Conservation (phyloP, 1,139 yeast genomes). For the Zygosaccharomyces pseudobailii region DNA sequence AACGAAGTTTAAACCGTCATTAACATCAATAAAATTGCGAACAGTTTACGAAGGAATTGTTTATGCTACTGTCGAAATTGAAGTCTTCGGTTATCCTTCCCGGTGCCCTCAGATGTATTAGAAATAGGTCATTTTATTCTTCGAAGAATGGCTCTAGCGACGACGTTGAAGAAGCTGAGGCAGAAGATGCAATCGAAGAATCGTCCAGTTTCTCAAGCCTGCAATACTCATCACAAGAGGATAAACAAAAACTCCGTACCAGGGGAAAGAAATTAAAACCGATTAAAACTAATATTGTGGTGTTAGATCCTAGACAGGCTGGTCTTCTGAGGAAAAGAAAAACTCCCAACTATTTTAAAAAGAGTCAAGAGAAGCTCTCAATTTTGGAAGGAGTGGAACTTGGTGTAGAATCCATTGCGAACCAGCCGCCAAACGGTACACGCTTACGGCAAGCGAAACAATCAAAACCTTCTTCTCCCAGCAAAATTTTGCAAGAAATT, state of each 20-base stretch:
- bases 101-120: neutral
- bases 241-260: conserved; percentile 4
- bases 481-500: conserved; percentile 19
- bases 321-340: conserved; percentile 19
- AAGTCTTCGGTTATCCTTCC: neutral
- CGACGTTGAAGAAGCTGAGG: neutral
- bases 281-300: conserved; percentile 24
- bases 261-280: conserved; percentile 31
- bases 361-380: conserved; percentile 11
- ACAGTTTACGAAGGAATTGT: neutral
- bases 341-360: conserved; percentile 12
- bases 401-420: conserved; percentile 6
- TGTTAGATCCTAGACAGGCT: conserved; percentile 27
- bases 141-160: neutral
- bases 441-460: neutral
- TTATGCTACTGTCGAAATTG: neutral
- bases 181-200: neutral
- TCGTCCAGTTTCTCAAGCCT: too few species aligned
- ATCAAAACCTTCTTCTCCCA: neutral
- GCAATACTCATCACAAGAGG: neutral
- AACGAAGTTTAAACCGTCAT: neutral
- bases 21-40: neutral
- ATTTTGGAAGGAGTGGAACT: conserved; percentile 30
- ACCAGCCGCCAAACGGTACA: neutral
- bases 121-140: neutral